Base-by-base conservation (phyloP, 306 rosid species). In the Erythrophleum fordii region DNA sequence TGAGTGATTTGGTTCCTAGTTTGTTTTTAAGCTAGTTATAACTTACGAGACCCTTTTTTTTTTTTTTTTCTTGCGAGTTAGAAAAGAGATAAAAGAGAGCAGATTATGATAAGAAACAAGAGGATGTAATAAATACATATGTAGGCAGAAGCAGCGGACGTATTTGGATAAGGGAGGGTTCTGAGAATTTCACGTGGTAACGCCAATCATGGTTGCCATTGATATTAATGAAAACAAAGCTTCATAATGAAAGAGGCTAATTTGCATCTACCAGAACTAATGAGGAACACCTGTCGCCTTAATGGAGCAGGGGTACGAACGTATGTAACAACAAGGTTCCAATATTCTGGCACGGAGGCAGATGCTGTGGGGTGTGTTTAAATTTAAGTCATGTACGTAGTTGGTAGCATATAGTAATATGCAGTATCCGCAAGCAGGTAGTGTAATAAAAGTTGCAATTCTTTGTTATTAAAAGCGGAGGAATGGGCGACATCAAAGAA, bases 401-500 rank as follows among this genome's bases (percentile, higher is more conserved):
- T 62, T 45, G 82, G 69, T 59, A 22, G 74, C 28, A 29, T 62
- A 28, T 2, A 23, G 61, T 41, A 62, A 39, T 26, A 29, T 4
- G 16, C 39, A 20, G 6, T 46, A 65, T 29, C 46, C 25, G 39
- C 66, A 13, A 22, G 58, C 46, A 37, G 73, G 37, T 16, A 4
- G 35, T 8, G 68, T 14, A 37, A 61, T 80, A 46, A 81, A 31
- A 59, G 45, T 49, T 48, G 16, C 11, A 26, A 53, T 61, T 76
- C 51, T 23, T 55, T 13, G 61, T 61, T 22, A 34, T 9, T 35
- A 11, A 35, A 42, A 41, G 75, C 37, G 60, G 82, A 52, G 84
- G 75, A 69, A 73, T 31, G 37, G 76, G 82, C 72, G 82, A 88
- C 83, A 69, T 65, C 77, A 70, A 69, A 73, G 85, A 70, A 80